Evolutionary conservation across 148 eudicot genomes (phyloP).

Genomic region (Camellia lanceoleosa): DNA sequence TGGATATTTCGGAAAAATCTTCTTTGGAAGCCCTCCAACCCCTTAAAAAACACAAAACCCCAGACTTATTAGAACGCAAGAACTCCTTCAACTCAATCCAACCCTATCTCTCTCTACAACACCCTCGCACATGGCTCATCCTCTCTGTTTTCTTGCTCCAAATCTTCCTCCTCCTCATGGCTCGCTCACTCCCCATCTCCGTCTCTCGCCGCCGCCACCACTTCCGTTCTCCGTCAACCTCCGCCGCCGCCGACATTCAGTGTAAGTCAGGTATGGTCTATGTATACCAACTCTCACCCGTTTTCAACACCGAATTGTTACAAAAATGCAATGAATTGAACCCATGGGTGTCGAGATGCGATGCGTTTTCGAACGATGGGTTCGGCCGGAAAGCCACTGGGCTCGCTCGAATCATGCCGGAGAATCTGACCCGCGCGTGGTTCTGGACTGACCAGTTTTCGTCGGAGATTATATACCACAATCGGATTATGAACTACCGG

Average conservation of each 20-base stretch:
- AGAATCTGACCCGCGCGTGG: slow-evolving; percentile 36
- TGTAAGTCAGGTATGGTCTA: slow-evolving; percentile 59
- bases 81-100: slow-evolving; percentile 20
- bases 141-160: slow-evolving; percentile 55
- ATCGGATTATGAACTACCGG: slow-evolving; percentile 44
- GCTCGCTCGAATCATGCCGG: slow-evolving; percentile 35
- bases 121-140: slow-evolving; percentile 61
- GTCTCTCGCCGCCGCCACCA: slow-evolving; percentile 16
- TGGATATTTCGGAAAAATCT: slow-evolving; percentile 26
- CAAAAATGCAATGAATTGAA: slow-evolving; percentile 48
- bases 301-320: slow-evolving; percentile 51
- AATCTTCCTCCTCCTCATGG: slow-evolving; percentile 41
- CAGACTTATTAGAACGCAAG: slow-evolving; percentile 21
- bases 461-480: slow-evolving; percentile 58
- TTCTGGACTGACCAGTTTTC: slow-evolving; percentile 78
- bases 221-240: neutral
- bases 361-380: slow-evolving; percentile 54
- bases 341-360: slow-evolving; percentile 61
- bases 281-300: slow-evolving; percentile 61
- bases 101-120: slow-evolving; percentile 23
- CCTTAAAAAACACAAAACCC: slow-evolving; percentile 25
- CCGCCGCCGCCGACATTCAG: neutral
- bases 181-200: slow-evolving; percentile 32
- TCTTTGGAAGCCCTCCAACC: slow-evolving; percentile 14
- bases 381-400: slow-evolving; percentile 46